These are phyloP conservation scores for Citrus cavaleriei DNA, from an alignment of 345 rosid species.

Conservation along the genomic window DNA sequence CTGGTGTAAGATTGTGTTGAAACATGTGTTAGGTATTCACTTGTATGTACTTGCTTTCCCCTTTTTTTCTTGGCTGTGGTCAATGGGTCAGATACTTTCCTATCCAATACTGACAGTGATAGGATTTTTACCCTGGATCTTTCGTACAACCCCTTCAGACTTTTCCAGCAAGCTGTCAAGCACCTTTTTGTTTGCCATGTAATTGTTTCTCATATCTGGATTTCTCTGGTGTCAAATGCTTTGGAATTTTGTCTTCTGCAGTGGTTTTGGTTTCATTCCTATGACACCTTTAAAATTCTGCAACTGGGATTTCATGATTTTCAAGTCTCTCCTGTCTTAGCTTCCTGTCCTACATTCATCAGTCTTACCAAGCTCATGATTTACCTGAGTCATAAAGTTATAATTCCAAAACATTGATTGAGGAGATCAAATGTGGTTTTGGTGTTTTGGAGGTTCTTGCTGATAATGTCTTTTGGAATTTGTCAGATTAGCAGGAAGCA, in stretches of 20 bases:
- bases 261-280: background rate
- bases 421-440: background rate
- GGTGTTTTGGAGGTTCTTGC: conserved; percentile 15
- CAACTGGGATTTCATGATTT: background rate
- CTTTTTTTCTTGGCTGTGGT: background rate
- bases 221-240: background rate
- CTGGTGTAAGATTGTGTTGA: background rate
- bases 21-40: background rate
- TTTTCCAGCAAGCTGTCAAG: background rate
- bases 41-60: background rate
- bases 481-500: conserved; percentile 94
- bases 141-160: background rate
- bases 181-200: background rate
- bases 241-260: background rate
- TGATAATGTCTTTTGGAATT: conserved; percentile 23
- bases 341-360: background rate
- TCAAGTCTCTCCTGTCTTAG: background rate
- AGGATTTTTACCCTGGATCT: background rate
- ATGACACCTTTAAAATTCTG: background rate
- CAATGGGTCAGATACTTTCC: background rate
- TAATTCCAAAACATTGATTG: background rate
- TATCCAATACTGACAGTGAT: background rate
- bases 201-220: background rate
- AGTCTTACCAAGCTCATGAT: background rate
- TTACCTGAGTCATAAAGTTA: background rate